A percentile compares a stretch with the other conserved stretches of the same genome.
These are phyloP conservation scores for Cinchona pubescens DNA, from an alignment of 257 asterid species.

Conservation along the genomic window DNA sequence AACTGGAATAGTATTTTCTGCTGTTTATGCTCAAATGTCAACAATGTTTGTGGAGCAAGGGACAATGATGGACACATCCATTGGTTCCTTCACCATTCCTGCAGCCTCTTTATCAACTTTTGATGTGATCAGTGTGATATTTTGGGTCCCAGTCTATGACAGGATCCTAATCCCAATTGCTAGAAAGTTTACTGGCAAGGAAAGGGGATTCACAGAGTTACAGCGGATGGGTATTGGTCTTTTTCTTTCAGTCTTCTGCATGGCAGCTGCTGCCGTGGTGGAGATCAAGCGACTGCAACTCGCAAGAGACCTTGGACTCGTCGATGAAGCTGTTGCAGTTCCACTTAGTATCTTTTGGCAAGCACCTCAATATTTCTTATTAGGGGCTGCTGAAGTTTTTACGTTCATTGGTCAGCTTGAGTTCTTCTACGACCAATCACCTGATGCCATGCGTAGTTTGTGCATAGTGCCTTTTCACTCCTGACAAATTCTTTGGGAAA, in stretches of 20 bases:
- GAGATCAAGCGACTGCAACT: conserved; percentile 58
- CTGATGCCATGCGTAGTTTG: conserved; percentile 94
- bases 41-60: conserved; percentile 97
- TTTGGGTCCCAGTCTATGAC: conserved; percentile 89
- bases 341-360: conserved; percentile 77
- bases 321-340: conserved; percentile 43
- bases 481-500: conserved; percentile 67
- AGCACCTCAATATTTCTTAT: conserved; percentile 65
- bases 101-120: conserved; percentile 83
- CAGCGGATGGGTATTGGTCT: conserved; percentile 92
- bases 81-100: conserved; percentile 78
- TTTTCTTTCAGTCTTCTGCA: conserved; percentile 58
- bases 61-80: conserved; percentile 76
- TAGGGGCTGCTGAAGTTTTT: conserved; percentile 83
- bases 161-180: conserved; percentile 71
- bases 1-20: conserved; percentile 80
- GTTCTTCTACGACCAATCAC: conserved; percentile 90
- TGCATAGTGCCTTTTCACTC: conserved; percentile 74
- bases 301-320: conserved; percentile 48
- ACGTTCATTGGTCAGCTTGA: conserved; percentile 78
- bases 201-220: conserved; percentile 68
- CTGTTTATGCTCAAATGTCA: conserved; percentile 88
- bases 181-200: conserved; percentile 60
- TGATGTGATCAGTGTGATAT: conserved; percentile 74
- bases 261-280: conserved; percentile 76